phyloP scores from a whole-genome alignment of 2,329 filamentous ascomycete genomes.

The Tothia fuscella region DNA sequence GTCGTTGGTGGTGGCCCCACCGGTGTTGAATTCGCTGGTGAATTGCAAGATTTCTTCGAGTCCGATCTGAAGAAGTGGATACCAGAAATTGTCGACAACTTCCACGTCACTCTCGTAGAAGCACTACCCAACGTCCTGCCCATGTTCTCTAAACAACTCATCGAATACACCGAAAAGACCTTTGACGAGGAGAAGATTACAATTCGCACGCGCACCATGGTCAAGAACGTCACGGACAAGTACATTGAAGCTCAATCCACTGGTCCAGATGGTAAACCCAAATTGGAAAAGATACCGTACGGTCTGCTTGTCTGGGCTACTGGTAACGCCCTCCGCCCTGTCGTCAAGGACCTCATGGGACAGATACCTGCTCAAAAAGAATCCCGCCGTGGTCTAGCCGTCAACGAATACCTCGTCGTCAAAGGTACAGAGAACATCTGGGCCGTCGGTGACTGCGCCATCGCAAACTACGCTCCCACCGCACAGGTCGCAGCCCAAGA shows the following conservation, averaged over 20 bases:
- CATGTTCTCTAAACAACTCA: slow-evolving; percentile 97
- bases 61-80: slow-evolving; percentile 97
- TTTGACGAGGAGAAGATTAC: slow-evolving; percentile 98
- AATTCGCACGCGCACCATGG: slow-evolving; percentile 97
- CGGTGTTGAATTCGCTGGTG: slow-evolving; percentile 95
- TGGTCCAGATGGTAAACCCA: slow-evolving; percentile 73
- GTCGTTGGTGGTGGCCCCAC: slow-evolving; percentile 77
- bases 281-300: slow-evolving; percentile 72
- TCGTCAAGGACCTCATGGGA: slow-evolving; percentile 82
- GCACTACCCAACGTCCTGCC: slow-evolving; percentile 88
- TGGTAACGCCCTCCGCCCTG: slow-evolving; percentile 80
- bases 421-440: slow-evolving; percentile 95
- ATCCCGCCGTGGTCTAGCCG: slow-evolving; percentile 84
- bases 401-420: slow-evolving; percentile 98
- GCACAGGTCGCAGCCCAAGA: slow-evolving; percentile 95
- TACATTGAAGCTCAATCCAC: slow-evolving; percentile 81
- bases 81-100: slow-evolving; percentile 85
- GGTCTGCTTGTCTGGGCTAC: slow-evolving; percentile 97
- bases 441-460: slow-evolving; percentile 94
- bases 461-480: slow-evolving; percentile 94
- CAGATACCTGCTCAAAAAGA: slow-evolving; percentile 92
- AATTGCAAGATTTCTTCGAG: slow-evolving; percentile 98
- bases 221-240: slow-evolving; percentile 91
- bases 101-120: slow-evolving; percentile 95
- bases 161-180: slow-evolving; percentile 98